Conservation (phyloP, 768 basidiomycete species). For the Tricholomella constricta region DNA sequence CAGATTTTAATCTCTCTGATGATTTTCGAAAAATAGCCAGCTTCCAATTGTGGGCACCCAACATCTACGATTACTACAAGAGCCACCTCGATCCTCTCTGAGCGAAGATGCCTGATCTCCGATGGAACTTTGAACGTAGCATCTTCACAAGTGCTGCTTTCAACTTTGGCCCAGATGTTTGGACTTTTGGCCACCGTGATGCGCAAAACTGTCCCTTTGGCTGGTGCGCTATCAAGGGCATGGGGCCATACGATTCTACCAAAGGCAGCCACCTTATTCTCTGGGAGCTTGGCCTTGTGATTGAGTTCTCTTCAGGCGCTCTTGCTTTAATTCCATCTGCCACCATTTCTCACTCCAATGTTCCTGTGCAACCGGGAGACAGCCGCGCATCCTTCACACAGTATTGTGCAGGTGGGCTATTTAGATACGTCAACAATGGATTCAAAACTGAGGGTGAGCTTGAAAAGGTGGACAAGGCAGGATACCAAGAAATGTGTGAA, state of each 20-base stretch:
- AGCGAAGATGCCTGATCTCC: neutral
- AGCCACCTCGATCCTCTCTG: neutral
- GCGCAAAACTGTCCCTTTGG: neutral
- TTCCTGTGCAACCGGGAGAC: neutral
- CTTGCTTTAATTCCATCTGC: neutral
- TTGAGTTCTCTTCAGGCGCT: neutral
- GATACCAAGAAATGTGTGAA: neutral
- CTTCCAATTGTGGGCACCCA: neutral
- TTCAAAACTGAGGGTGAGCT: neutral
- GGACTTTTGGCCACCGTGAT: neutral
- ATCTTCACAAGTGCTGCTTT: neutral
- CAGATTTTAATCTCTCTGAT: too few species aligned
- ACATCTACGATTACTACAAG: neutral
- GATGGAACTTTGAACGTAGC: neutral
- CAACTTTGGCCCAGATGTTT: neutral
- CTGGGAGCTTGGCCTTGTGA: neutral
- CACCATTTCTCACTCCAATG: neutral
- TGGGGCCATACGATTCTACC: neutral
- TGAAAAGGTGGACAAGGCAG: neutral
- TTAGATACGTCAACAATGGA: neutral
- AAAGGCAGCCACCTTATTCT: neutral
- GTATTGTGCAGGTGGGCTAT: slow-evolving; percentile 1
- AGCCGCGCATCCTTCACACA: neutral
- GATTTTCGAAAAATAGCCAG: neutral
- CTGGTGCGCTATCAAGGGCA: neutral